Evolutionary conservation across 257 asterid species (phyloP), one percentile per base, ranked within the genome.

Genomic region (Rauvolfia tetraphylla): DNA sequence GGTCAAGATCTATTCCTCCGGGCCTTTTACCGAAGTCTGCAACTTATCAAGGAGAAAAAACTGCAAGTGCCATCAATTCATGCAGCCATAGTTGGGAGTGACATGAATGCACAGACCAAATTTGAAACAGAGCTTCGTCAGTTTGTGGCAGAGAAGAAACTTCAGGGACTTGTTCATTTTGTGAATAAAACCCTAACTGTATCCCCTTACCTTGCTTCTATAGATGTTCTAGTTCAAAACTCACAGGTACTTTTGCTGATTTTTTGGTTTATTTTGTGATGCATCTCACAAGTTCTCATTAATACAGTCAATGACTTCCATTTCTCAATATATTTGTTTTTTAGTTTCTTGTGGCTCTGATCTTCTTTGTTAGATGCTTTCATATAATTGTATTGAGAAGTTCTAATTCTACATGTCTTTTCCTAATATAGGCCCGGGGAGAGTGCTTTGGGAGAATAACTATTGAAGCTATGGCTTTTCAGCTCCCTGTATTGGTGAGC

Each of bases 371-470:
- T 7, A 48, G 13, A 10, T 11, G 51, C 14, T 44, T 44, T 44
- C 51, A 44, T 44, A 44, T 11, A 44, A 44, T 44, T 44, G 3
- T 0, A 13, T 13, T 14, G 20, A 14, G 56, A 49, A 15, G 22
- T 14, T 49, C 67, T 65, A 53, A 25, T 39, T 42, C 39, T 7
- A 25, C 38, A 54, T 66, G 73, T 39, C 27, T 76, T 54, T 68
- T 57, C 51, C 62, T 53, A 11, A 53, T 82, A 81, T 74, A 95
- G 99, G 97, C 91, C 41, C 93, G 99, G 46, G 99, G 98, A 73
- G 99, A 95, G 81, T 92, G 99, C 81, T 95, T 95, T 81, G 99
- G 99, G 76, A 90, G 99, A 88, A 95, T 95, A 73, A 95, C 98
- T 38, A 95, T 95, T 82, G 99, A 95, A 87, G 99, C 99, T 71